These are phyloP conservation scores for Bauhinia variegata DNA, from an alignment of 306 rosid species.

Conservation along the genomic window DNA sequence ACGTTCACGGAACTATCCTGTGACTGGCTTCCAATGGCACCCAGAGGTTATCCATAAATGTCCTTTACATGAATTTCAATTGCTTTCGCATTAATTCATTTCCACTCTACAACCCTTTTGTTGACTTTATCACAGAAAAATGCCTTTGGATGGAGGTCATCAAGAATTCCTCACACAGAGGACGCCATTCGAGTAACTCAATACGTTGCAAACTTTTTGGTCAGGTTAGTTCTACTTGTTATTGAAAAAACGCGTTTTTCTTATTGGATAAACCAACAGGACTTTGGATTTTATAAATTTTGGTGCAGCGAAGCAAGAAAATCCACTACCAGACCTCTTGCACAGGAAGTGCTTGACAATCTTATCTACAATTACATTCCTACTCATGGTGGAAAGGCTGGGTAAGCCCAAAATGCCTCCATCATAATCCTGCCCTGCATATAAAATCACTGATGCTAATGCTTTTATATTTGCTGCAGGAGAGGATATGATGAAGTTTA, in stretches of 20 bases:
- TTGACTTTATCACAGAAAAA: constrained; percentile 69
- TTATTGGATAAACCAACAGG: constrained; percentile 16
- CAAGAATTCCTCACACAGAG: constrained; percentile 73
- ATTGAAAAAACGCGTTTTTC: background rate
- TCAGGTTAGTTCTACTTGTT: constrained; percentile 94
- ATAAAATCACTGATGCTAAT: constrained; percentile 15
- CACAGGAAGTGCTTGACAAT: constrained; percentile 61
- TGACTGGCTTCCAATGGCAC: constrained; percentile 97
- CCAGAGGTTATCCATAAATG: constrained; percentile 71
- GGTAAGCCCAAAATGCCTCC: constrained; percentile 52
- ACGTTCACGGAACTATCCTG: constrained; percentile 67
- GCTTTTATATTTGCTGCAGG: constrained; percentile 50
- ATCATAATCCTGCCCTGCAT: background rate
- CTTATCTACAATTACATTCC: constrained; percentile 88
- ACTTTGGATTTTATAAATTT: constrained; percentile 9
- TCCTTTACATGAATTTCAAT: constrained; percentile 8
- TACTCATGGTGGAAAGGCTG: constrained; percentile 75
- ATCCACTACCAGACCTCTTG: constrained; percentile 67
- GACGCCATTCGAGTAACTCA: constrained; percentile 85
- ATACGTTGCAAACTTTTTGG: constrained; percentile 66
- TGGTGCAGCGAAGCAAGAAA: constrained; percentile 88
- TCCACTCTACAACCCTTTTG: constrained; percentile 17
- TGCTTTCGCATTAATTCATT: background rate
- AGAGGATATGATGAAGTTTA: constrained; percentile 87
- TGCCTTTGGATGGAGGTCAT: constrained; percentile 81